phyloP scores from a whole-genome alignment of 2,329 filamentous ascomycete species.

The Fusarium tuaranense region DNA sequence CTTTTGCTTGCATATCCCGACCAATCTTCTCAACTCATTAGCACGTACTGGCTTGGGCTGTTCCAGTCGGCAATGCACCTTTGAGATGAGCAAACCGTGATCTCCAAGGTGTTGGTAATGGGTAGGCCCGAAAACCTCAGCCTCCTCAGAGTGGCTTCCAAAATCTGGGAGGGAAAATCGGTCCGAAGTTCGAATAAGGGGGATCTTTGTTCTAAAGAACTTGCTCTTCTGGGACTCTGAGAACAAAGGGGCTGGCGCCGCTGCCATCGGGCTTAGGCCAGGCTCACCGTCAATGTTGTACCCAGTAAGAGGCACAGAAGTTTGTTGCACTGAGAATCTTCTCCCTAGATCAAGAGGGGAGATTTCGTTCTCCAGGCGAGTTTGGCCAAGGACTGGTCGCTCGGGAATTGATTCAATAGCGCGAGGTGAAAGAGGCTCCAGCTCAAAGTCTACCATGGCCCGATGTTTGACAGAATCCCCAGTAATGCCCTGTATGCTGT shows the following conservation, averaged over 20 bases:
- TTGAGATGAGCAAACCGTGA: constrained; percentile 41
- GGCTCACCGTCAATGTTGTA: constrained; percentile 42
- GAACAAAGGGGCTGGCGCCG: constrained; percentile 12
- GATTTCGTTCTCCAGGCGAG: constrained; percentile 16
- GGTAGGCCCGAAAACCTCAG: constrained; percentile 3
- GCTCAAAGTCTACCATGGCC: not conserved
- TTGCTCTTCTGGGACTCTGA: constrained; percentile 3
- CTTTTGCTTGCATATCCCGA: constrained; percentile 45
- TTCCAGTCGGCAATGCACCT: constrained; percentile 45
- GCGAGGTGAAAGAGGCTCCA: constrained; percentile 7
- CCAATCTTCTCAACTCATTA: constrained; percentile 46
- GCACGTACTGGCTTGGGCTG: constrained; percentile 48
- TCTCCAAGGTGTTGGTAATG: constrained; percentile 36
- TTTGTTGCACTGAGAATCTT: not conserved
- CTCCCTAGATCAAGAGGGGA: constrained; percentile 25
- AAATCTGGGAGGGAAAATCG: constrained; percentile 14
- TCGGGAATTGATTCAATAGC: constrained; percentile 15
- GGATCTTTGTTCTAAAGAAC: not conserved
- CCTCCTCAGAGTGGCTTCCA: not conserved
- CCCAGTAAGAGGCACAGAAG: constrained; percentile 2
- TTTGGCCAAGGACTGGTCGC: constrained; percentile 14
- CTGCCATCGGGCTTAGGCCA: not conserved
- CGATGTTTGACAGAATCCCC: not conserved
- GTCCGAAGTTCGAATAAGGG: not conserved
- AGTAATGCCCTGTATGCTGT: not conserved